Percentiles rank a stretch among this genome's conserved stretches.
These are phyloP conservation scores for Hypomontagnella submonticulosa DNA, from an alignment of 495 filamentous ascomycete genomes.

Conservation along the genomic window DNA sequence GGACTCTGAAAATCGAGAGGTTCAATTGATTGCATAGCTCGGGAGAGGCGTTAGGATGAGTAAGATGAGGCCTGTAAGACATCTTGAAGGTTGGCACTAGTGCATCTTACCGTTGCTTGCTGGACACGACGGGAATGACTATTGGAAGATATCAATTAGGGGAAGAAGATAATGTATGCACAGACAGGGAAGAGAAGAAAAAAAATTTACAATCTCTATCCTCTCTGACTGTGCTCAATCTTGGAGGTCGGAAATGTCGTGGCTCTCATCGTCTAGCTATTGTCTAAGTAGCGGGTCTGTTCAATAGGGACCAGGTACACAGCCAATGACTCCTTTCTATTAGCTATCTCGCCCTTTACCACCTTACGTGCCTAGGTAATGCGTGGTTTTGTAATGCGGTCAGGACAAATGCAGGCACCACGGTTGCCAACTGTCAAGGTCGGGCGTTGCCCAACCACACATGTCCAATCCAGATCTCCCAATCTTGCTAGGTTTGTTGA, in stretches of 20 bases:
- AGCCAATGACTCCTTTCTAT: conserved; percentile 29
- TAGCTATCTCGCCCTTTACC: neutral
- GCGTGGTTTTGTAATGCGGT: conserved; percentile 32
- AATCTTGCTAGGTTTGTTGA: conserved; percentile 24
- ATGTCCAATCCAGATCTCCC: conserved; percentile 27
- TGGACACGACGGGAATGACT: conserved; percentile 32
- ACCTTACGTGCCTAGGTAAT: neutral
- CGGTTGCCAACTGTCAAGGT: conserved; percentile 36
- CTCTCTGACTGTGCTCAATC: conserved; percentile 27
- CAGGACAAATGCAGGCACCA: conserved; percentile 35
- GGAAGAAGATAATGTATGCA: conserved; percentile 25
- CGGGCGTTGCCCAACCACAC: conserved; percentile 22
- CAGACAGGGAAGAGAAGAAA: conserved; percentile 32
- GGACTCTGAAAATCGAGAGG: conserved; percentile 10
- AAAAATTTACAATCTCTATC: conserved; percentile 11
- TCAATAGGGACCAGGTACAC: conserved; percentile 6
- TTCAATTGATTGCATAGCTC: conserved; percentile 38
- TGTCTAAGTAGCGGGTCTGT: conserved; percentile 17
- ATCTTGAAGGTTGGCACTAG: conserved; percentile 27
- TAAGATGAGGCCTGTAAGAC: conserved; percentile 35
- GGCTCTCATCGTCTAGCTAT: conserved; percentile 8
- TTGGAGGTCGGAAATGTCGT: conserved; percentile 29
- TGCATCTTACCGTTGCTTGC: conserved; percentile 35
- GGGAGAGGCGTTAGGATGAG: conserved; percentile 45
- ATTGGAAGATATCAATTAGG: conserved; percentile 36